A percentile compares a stretch with the other conserved stretches of the same genome.
Evolutionary conservation across 257 asterid genomes (phyloP).

Genomic region (Solanum phureja): DNA sequence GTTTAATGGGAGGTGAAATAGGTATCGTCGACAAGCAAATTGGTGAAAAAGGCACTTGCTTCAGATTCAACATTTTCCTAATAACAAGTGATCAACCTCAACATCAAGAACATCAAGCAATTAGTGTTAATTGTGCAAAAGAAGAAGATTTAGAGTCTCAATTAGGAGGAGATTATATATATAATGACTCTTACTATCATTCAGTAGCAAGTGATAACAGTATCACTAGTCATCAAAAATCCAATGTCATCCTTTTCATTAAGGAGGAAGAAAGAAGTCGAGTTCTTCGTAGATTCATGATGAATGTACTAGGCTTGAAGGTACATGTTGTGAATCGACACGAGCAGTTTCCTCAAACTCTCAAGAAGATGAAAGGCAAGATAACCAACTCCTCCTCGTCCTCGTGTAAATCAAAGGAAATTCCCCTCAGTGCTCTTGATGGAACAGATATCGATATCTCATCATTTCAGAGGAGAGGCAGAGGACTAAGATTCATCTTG

Average conservation of each 20-base stretch:
- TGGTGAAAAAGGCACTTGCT: slow-evolving; percentile 53
- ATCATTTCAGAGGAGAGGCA: slow-evolving; percentile 7
- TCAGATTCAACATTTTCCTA: slow-evolving; percentile 33
- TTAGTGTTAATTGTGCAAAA: neutral
- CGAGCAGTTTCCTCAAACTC: slow-evolving; percentile 29
- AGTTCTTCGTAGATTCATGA: slow-evolving; percentile 35
- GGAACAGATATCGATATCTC: slow-evolving; percentile 17
- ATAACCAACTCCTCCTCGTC: neutral
- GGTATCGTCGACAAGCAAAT: slow-evolving; percentile 44
- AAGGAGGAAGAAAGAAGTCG: slow-evolving; percentile 35
- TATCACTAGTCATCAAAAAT: slow-evolving; percentile 7
- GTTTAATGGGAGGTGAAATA: slow-evolving; percentile 75
- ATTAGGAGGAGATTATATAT: neutral
- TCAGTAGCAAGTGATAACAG: slow-evolving; percentile 7
- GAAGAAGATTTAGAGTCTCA: slow-evolving; percentile 17
- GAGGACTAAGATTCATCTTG: slow-evolving; percentile 10
- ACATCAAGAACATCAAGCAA: neutral
- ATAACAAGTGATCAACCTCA: neutral
- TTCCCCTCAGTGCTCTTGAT: slow-evolving; percentile 41
- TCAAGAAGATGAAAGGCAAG: slow-evolving; percentile 29
- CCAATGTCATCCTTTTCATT: slow-evolving; percentile 50
- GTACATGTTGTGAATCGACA: slow-evolving; percentile 37
- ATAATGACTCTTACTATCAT: neutral
- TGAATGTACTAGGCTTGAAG: slow-evolving; percentile 36
- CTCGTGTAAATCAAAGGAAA: slow-evolving; percentile 23